Evolutionary conservation across 2,329 filamentous ascomycete genomes (phyloP), one percentile per base, ranked within the genome.

Genomic region (Fusarium chlamydosporum): DNA sequence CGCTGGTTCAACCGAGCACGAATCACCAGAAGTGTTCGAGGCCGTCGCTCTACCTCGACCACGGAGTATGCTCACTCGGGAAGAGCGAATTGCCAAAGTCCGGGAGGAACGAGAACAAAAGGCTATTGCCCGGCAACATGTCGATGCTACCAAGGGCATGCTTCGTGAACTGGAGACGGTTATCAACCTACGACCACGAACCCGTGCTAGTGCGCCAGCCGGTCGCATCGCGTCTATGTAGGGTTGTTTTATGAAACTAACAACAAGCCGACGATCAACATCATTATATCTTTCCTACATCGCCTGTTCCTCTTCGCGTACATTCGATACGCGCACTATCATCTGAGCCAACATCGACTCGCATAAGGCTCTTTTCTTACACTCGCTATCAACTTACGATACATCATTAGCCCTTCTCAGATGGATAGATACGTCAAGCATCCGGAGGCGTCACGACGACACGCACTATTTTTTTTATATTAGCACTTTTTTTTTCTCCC

Each of bases 161-260:
- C 86, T 99, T 67, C 90, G 91, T 67, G 96, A 99, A 80, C 84
- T 99, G 61, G 93, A 97, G 82, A 95, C 92, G 69, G 88, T 99
- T 63, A 96, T 98, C 77, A 88, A 84, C 76, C 79, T 84, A 34
- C 79, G 83, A 27, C 83, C 83, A 8, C 77, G 76, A 67, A 79
- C 70, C 51, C 79, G 81, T 42, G 72, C 76, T 34, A 82, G 82
- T 62, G 75, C 77, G 13, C 78, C 78, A 3, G 64, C 75, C 20
- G 76, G 75, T 47, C 80, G 82, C 40, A 76, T 82, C 52, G 76
- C 82, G 34, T 85, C 83, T 29, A 78, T 84, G 79, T 85, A 76
- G 79, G 67, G 71, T 34, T 51, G 27, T 33, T 31, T 56, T 27
- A 61, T 46, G 48, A 61, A 52, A 53, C 53, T 31, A 52, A 56